Conservation (phyloP, 2,329 filamentous ascomycete genomes). For the Penicillium sp. region DNA sequence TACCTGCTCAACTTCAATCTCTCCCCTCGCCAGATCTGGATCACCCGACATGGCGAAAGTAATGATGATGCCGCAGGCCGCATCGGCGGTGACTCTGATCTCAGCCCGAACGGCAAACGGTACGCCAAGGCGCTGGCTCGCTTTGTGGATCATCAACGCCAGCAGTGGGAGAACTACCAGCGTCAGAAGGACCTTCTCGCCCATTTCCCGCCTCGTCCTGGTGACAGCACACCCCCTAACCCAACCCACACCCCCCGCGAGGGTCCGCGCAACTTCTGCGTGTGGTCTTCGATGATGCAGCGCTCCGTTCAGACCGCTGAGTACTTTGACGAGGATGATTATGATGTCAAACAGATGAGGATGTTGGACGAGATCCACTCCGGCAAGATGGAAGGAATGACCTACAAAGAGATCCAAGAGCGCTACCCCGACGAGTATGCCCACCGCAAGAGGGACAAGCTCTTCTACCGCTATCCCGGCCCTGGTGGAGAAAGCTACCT, state of each 20-base stretch:
- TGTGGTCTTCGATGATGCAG: slow-evolving; percentile 97
- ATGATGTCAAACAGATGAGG: slow-evolving; percentile 95
- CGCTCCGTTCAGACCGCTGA: slow-evolving; percentile 85
- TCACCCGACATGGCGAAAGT: slow-evolving; percentile 92
- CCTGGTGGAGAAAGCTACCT: slow-evolving; percentile 95
- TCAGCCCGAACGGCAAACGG: slow-evolving; percentile 75
- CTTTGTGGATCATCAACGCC: slow-evolving; percentile 80
- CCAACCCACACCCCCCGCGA: slow-evolving; percentile 68
- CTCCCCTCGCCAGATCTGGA: slow-evolving; percentile 94
- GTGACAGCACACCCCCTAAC: slow-evolving; percentile 92
- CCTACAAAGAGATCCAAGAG: slow-evolving; percentile 84
- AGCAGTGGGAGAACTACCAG: slow-evolving; percentile 80
- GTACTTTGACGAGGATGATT: slow-evolving; percentile 92
- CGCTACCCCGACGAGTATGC: slow-evolving; percentile 78
- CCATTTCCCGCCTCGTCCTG: slow-evolving; percentile 84
- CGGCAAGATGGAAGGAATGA: slow-evolving; percentile 90
- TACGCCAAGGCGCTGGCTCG: slow-evolving; percentile 78
- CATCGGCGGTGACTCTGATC: slow-evolving; percentile 84
- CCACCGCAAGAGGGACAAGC: slow-evolving; percentile 79
- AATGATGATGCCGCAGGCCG: slow-evolving; percentile 82
- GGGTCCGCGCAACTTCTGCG: slow-evolving; percentile 82
- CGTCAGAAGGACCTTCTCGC: slow-evolving; percentile 73
- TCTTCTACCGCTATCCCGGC: slow-evolving; percentile 94
- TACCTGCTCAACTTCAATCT: slow-evolving; percentile 97
- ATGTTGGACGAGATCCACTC: slow-evolving; percentile 97